phyloP scores from a whole-genome alignment of 345 rosid species.

The Draba incana region DNA sequence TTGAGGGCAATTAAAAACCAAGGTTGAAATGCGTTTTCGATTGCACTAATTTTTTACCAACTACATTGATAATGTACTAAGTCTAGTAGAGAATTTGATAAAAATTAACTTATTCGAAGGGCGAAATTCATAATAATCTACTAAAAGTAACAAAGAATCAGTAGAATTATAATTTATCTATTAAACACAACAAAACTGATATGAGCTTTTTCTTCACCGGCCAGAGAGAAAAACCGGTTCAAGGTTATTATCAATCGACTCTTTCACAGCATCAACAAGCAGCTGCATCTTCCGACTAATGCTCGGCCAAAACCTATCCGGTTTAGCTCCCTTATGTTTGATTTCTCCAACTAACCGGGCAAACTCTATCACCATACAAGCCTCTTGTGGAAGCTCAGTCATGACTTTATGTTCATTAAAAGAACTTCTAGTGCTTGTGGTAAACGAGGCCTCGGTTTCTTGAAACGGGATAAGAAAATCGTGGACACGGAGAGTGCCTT shows the following conservation, averaged over 20 bases:
- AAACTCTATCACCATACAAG: slow-evolving; percentile 78
- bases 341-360: slow-evolving; percentile 58
- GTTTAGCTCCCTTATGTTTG: slow-evolving; percentile 57
- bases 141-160: no score
- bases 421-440: slow-evolving; percentile 3
- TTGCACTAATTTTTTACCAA: no score
- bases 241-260: slow-evolving; percentile 60
- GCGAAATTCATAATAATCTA: no score
- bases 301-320: slow-evolving; percentile 65
- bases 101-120: no score
- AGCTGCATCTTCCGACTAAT: slow-evolving; percentile 75
- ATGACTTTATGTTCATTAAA: slow-evolving; percentile 54
- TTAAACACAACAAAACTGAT: not conserved
- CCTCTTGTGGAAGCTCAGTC: slow-evolving; percentile 74
- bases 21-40: no score
- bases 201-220: slow-evolving; percentile 8
- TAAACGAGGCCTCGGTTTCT: slow-evolving; percentile 64
- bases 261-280: slow-evolving; percentile 68
- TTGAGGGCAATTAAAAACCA: no score
- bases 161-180: no score
- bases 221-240: slow-evolving; percentile 44
- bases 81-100: no score
- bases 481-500: slow-evolving; percentile 60
- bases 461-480: slow-evolving; percentile 70
- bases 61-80: no score